A percentile compares a stretch with the other conserved stretches of the same genome.
Conservation (phyloP, 257 asterid genomes). For the Avicennia marina region DNA sequence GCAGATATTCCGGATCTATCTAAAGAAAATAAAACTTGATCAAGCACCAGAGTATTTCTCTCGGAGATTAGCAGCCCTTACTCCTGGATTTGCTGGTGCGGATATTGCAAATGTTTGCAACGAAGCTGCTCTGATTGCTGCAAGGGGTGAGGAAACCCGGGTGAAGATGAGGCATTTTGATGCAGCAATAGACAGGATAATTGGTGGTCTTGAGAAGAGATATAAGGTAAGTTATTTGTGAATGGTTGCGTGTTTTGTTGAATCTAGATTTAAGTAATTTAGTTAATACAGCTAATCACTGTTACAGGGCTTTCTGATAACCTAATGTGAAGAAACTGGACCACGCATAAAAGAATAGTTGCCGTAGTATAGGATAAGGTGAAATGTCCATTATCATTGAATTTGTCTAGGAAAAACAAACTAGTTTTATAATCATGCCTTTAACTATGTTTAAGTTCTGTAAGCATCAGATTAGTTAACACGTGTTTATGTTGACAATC, state of each 20-base stretch:
- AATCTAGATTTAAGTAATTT: no score
- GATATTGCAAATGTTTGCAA: conserved; percentile 92
- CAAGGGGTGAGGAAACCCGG: conserved; percentile 46
- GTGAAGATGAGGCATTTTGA: conserved; percentile 77
- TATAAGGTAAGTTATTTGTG: conserved; percentile 71
- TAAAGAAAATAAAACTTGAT: conserved; percentile 76
- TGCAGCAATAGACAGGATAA: conserved; percentile 81
- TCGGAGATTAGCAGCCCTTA: conserved; percentile 85
- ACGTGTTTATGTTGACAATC: not conserved
- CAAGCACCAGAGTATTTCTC: conserved; percentile 62
- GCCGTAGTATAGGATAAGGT: not conserved
- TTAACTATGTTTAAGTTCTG: not conserved
- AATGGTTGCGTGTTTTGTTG: no score
- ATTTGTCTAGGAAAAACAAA: not conserved
- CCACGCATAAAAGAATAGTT: not conserved
- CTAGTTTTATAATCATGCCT: not conserved
- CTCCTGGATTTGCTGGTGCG: conserved; percentile 96
- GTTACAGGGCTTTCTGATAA: no score
- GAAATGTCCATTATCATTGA: not conserved
- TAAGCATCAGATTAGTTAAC: not conserved
- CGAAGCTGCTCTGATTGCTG: conserved; percentile 92
- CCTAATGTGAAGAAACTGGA: not conserved
- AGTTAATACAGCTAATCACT: no score
- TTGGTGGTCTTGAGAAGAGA: conserved; percentile 90
- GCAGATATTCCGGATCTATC: conserved; percentile 67